Evolutionary conservation across 805 yeast species (phyloP), one percentile per base, ranked within the genome.

Genomic region (Groenewaldozyma tartarivorans): DNA sequence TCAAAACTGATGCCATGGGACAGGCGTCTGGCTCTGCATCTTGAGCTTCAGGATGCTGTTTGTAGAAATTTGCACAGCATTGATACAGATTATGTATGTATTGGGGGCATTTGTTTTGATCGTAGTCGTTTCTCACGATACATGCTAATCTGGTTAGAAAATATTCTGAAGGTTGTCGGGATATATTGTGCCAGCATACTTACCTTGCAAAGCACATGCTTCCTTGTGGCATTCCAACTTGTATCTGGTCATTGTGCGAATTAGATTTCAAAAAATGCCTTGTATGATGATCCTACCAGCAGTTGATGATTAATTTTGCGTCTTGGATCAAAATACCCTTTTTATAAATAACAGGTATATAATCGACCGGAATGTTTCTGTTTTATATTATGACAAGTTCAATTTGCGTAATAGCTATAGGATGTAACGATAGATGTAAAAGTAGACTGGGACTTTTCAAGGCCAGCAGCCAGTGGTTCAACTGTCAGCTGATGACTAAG

Each of bases 201-300:
- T 56, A 74, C 79, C 67, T 58, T 84, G 94, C 31, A 85, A 84
- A 2, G 77, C 78, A 62, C 95, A 85, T 2, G 95, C 95, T 48
- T 79, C 71, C 4, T 81, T 70, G 54, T 82, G 82, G 60, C 95
- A 85, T 9, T 24, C 29, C 7, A 9, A 24, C 29, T 24, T 24
- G 29, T 24, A 24, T 24, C 13, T 24, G 29, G 13, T 24, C 29
- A 7, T 9, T 7, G 13, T 24, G 29, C 29, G 11, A 24, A 9
- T 24, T 24, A 9, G 29, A 9, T 9, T 24, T 9, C 29, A 24
- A 24, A 9, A 9, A 7, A 9, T 9, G 29, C 7, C 29, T 24
- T 9, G 29, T 9, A 24, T 13, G 29, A 24, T 9, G 7, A 24
- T 24, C 13, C 29, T 7, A 24, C 29, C 13, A 9, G 29, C 29